These are phyloP conservation scores for Phytophthora cryptogea DNA, from an alignment of 352 stramenopile genomes.

Conservation along the genomic window DNA sequence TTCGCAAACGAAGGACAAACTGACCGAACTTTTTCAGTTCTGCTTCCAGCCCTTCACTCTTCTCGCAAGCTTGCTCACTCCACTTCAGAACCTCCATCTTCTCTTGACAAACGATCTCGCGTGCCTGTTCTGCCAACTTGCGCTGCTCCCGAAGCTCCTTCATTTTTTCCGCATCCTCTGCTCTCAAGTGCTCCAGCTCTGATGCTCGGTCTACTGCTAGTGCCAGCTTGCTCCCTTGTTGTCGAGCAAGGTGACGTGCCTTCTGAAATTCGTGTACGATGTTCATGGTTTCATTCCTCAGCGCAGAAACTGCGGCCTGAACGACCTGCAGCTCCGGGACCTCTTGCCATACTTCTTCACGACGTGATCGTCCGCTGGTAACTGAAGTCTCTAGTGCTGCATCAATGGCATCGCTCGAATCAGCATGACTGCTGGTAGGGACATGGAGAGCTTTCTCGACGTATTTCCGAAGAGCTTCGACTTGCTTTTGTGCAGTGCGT, in stretches of 20 bases:
- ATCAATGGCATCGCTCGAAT: slow-evolving; percentile 5
- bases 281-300: slow-evolving; percentile 56
- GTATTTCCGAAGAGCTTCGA: slow-evolving; percentile 55
- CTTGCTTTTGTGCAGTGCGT: slow-evolving; percentile 38
- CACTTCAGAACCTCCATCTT: slow-evolving; percentile 67
- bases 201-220: slow-evolving; percentile 25
- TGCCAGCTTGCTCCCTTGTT: slow-evolving; percentile 44
- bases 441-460: slow-evolving; percentile 38
- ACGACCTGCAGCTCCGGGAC: slow-evolving; percentile 53
- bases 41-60: slow-evolving; percentile 46
- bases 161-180: slow-evolving; percentile 40
- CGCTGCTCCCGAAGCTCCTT: slow-evolving; percentile 51
- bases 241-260: slow-evolving; percentile 33
- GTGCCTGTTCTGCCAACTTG: slow-evolving; percentile 53
- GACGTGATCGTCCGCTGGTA: slow-evolving; percentile 5
- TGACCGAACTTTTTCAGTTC: slow-evolving; percentile 40
- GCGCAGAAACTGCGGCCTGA: slow-evolving; percentile 45
- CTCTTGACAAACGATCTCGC: slow-evolving; percentile 64
- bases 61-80: slow-evolving; percentile 61
- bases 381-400: slow-evolving; percentile 7
- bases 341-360: slow-evolving; percentile 18
- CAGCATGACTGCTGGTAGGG: not conserved
- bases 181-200: slow-evolving; percentile 50
- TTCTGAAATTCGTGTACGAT: slow-evolving; percentile 59
- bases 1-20: slow-evolving; percentile 25